Base-by-base conservation (phyloP, 2,329 filamentous ascomycete species). In the Diaporthe citri region DNA sequence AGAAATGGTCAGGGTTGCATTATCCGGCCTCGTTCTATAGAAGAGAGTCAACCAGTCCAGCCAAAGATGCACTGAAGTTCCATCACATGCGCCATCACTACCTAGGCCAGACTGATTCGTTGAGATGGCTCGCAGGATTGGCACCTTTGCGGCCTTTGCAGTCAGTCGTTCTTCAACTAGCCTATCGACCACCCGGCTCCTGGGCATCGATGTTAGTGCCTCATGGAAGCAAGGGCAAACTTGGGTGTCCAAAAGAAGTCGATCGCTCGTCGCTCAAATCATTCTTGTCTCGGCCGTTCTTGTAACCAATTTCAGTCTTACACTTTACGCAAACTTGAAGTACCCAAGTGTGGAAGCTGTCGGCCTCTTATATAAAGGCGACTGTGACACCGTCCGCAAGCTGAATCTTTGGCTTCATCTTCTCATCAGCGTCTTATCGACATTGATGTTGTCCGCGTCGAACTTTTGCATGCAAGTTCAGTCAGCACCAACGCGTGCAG, bases 391-490 rank as follows among this genome's bases (percentile, higher is more conserved):
- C 4, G 70, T 66, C 20, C 20, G 39, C 39, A 62, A 69, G 13
- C 59, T 76, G 8, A 76, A 77, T 66, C 69, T 73, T 22, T 79
- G 78, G 79, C 39, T 82, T 13, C 82, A 84, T 72, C 69, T 83
- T 1, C 52, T 80, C 9, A 82, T 83, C 74, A 83, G 83, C 73
- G 17, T 79, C 10, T 56, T 84, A 12, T 77, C 80, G 3, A 84
- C 82, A 0, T 72, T 80, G 0, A 72, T 85, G 15, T 70, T 85
- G 15, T 80, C 79, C 0, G 83, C 81, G 0, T 83, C 81, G 12
- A 85, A 84, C 69, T 84, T 82, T 48, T 82, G 81, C 28, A 84
- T 84, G 80, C 84, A 85, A 56, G 77, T 80, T 0, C 78, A 83
- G 1, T 79, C 78, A 0, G 82, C 83, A 0, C 84, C 83, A 0